Evolutionary conservation across 192 early-diverging fungal genomes (phyloP), one percentile per base, ranked within the genome.

Genomic region (Chytriomyces hyalinus): DNA sequence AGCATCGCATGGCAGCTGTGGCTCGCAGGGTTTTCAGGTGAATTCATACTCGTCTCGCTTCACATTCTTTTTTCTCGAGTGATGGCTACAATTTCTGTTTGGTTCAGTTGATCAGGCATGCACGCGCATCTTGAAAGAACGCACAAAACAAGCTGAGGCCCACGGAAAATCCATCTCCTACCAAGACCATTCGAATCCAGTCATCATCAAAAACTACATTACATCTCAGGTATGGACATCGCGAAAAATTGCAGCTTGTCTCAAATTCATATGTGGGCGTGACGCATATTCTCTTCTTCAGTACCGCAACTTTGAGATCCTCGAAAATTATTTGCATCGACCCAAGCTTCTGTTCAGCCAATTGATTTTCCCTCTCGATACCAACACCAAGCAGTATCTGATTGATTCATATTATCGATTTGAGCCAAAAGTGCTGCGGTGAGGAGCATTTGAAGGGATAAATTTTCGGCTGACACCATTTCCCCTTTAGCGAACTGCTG

Each of bases 381-480:
- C 51, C 9, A 49, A 67, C 17, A 84, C 80, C 6, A 67, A 61
- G 36, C 22, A 65, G 48, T 82, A 61, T 36, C 74, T 88, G 24
- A 84, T 88, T 49, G 79, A 83, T 51, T 75, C 83, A 13, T 89
- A 87, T 75, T 89, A 89, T 71, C 24, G 57, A 28, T 85, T 87
- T 66, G 80, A 84, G 17, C 75, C 70, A 26, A 61, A 65, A 44
- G 86, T 88, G 26, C 63, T 87, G 62, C 63, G 63, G 63, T 65
- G 63, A 65, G 63, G 13, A 15, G 24, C 36, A 36, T 36, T 36
- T 36, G 36, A 36, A 36, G 36, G 36, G 36, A 36, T 36, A 36
- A 2, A 65, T 65, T 65, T 5, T 65, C 36, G 26, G 63, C 20
- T 57, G 3, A 57, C 5, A 57, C 5, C 53, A 57, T 13, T 20